A percentile compares a stretch with the other conserved stretches of the same genome.
These are phyloP conservation scores for Pleurotus tuoliensis DNA, from an alignment of 768 basidiomycete genomes.

Conservation along the genomic window DNA sequence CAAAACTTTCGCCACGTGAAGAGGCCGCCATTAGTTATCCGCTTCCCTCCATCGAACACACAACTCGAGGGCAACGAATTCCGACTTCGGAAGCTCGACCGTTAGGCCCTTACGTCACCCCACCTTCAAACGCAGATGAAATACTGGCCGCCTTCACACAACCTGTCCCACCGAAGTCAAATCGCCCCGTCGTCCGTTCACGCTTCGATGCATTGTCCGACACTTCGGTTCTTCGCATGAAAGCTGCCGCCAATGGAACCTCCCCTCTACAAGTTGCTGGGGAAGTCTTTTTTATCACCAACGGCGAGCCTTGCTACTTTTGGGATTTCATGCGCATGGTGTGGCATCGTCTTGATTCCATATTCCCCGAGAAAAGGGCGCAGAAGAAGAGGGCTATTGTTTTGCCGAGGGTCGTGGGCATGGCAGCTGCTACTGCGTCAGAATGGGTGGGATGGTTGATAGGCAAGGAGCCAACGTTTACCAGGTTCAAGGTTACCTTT, in stretches of 20 bases:
- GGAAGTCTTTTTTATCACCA: constrained; percentile 94
- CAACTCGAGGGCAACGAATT: constrained; percentile 59
- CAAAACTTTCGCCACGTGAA: constrained; percentile 38
- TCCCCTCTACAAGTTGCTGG: constrained; percentile 82
- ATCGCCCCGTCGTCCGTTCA: constrained; percentile 63
- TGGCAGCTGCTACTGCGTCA: constrained; percentile 64
- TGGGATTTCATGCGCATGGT: constrained; percentile 87
- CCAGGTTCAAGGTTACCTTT: constrained; percentile 77
- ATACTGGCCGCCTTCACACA: constrained; percentile 56
- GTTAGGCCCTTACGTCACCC: constrained; percentile 74
- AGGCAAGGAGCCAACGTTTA: constrained; percentile 83
- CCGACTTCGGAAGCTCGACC: constrained; percentile 82
- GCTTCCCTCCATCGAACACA: constrained; percentile 58
- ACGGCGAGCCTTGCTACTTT: constrained; percentile 93
- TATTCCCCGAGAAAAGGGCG: constrained; percentile 52
- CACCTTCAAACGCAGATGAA: constrained; percentile 51
- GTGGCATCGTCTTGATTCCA: constrained; percentile 68
- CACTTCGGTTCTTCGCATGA: constrained; percentile 47
- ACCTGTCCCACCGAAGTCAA: constrained; percentile 31
- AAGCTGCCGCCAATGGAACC: constrained; percentile 35
- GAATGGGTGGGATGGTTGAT: constrained; percentile 73
- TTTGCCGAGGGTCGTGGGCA: constrained; percentile 62
- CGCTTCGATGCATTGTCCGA: constrained; percentile 81
- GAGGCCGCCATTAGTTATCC: constrained; percentile 41
- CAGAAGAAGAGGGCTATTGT: constrained; percentile 32